Evolutionary conservation across 129 eudicot genomes (phyloP).

Genomic region (Lonicera japonica): DNA sequence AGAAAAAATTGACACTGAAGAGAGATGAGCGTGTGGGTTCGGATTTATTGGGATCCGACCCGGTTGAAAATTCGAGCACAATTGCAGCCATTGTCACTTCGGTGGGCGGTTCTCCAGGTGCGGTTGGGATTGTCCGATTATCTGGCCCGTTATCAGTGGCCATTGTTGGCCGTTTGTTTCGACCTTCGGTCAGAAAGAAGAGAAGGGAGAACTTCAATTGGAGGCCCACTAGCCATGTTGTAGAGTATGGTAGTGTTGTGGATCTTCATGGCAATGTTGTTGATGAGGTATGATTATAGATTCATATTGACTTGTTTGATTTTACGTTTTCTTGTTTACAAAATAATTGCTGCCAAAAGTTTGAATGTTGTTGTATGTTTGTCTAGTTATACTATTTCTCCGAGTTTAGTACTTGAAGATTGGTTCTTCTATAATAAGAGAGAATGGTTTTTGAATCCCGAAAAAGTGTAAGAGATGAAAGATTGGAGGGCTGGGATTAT

Average conservation of each 20-base stretch:
- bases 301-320: not conserved
- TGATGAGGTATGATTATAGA: slow-evolving; percentile 59
- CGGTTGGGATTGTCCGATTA: slow-evolving; percentile 88
- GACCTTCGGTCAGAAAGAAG: slow-evolving; percentile 41
- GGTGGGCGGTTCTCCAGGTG: slow-evolving; percentile 84
- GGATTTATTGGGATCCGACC: slow-evolving; percentile 23
- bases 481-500: too few relatives aligned
- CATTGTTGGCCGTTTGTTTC: slow-evolving; percentile 59
- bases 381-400: not conserved
- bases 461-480: too few relatives aligned
- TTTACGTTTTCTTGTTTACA: not conserved
- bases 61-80: slow-evolving; percentile 41
- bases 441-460: too few relatives aligned
- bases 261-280: slow-evolving; percentile 62
- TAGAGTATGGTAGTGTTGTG: slow-evolving; percentile 78
- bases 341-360: not conserved
- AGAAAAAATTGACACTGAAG: slow-evolving; percentile 33
- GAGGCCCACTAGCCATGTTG: slow-evolving; percentile 87
- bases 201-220: slow-evolving; percentile 30
- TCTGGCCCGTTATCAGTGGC: slow-evolving; percentile 77
- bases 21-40: slow-evolving; percentile 59
- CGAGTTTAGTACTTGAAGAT: not conserved
- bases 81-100: slow-evolving; percentile 98
- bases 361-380: not conserved
- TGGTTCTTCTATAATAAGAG: too few relatives aligned